A percentile compares a stretch with the other conserved stretches of the same genome.
Evolutionary conservation across 371 early-diverging fungal genomes (phyloP).

Genomic region (Mucor plumbeus): DNA sequence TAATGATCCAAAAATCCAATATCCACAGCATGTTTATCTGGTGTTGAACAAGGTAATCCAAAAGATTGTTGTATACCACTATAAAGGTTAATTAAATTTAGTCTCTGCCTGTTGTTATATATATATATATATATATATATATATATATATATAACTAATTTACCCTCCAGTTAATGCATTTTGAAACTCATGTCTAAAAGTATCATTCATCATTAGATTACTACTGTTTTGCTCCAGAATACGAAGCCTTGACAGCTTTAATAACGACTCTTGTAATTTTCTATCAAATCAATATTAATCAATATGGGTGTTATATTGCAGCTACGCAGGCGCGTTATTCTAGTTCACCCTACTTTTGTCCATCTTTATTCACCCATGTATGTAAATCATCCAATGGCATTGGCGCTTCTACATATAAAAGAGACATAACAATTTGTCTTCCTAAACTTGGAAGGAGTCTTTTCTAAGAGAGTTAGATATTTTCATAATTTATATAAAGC

Average conservation of each 20-base stretch:
- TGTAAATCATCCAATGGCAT: constrained; percentile 67
- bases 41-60: constrained; percentile 71
- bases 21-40: constrained; percentile 74
- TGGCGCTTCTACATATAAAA: constrained; percentile 75
- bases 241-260: constrained; percentile 69
- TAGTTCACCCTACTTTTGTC: constrained; percentile 46
- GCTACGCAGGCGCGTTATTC: background rate
- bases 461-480: background rate
- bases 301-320: background rate
- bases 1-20: constrained; percentile 77
- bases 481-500: background rate
- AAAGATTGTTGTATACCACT: constrained; percentile 85
- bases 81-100: background rate
- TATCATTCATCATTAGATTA: constrained; percentile 60
- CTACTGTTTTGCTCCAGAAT: constrained; percentile 62
- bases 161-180: constrained; percentile 93
- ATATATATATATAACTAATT: background rate
- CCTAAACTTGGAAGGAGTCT: constrained; percentile 86
- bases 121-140: too few species aligned
- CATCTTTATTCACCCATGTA: constrained; percentile 70
- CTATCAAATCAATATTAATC: constrained; percentile 29
- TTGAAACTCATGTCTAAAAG: constrained; percentile 80
- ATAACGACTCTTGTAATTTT: constrained; percentile 63
- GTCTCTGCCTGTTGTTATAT: background rate
- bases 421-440: constrained; percentile 90